phyloP scores from a whole-genome alignment of 1,139 yeast species.

The Zygosaccharomyces pseudobailii region DNA sequence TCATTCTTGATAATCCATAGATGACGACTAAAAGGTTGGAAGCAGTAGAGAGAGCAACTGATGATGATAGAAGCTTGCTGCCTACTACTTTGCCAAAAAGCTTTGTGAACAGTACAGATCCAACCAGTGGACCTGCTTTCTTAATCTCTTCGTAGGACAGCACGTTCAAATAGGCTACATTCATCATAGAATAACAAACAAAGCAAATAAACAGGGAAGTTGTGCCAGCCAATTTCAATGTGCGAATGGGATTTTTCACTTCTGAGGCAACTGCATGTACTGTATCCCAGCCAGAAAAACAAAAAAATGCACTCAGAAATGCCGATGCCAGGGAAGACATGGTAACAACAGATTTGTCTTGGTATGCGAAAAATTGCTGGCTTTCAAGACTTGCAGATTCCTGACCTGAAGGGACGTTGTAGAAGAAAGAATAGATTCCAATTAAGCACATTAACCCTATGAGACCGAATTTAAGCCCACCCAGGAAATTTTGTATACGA shows the following conservation, averaged over 20 bases:
- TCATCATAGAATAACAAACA: conserved; percentile 49
- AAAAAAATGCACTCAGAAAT: conserved; percentile 54
- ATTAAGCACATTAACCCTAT: conserved; percentile 46
- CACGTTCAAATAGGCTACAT: conserved; percentile 52
- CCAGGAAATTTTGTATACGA: conserved; percentile 51
- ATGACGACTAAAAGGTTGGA: conserved; percentile 61
- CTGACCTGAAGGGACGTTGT: conserved; percentile 30
- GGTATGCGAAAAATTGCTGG: conserved; percentile 17
- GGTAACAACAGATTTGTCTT: conserved; percentile 35
- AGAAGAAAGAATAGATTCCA: conserved; percentile 45
- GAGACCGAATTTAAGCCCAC: conserved; percentile 47
- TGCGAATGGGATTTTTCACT: conserved; percentile 52
- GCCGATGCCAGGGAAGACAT: conserved; percentile 51
- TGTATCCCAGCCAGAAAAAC: conserved; percentile 61
- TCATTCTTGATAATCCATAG: conserved; percentile 55
- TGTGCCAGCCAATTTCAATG: conserved; percentile 60
- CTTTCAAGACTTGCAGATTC: conserved; percentile 6
- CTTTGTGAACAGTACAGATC: conserved; percentile 53
- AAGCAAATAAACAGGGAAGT: conserved; percentile 46
- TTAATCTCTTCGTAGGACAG: conserved; percentile 51
- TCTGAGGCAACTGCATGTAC: conserved; percentile 61
- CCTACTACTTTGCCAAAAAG: conserved; percentile 52
- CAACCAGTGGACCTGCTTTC: conserved; percentile 53
- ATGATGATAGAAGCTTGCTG: conserved; percentile 47
- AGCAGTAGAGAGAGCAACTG: conserved; percentile 56